These are phyloP conservation scores for Fistulinella staudtii DNA, from an alignment of 1,284 basidiomycete species.

Conservation along the genomic window DNA sequence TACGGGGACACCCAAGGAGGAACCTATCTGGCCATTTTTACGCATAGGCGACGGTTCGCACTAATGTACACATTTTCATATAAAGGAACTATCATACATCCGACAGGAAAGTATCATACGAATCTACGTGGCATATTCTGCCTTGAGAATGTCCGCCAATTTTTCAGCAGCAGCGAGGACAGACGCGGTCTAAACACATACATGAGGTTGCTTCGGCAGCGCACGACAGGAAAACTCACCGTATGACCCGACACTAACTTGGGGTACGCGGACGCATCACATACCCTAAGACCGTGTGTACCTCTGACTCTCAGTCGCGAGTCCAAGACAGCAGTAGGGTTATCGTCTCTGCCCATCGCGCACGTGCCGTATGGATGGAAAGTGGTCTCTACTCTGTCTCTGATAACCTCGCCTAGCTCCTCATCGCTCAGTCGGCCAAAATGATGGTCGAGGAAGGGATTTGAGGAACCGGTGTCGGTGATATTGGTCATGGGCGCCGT, in stretches of 20 bases:
- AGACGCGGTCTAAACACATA: slow-evolving; percentile 45
- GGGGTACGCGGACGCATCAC: slow-evolving; percentile 61
- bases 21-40: slow-evolving; percentile 28
- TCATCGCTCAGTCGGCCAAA: slow-evolving; percentile 39
- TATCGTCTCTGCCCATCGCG: slow-evolving; percentile 45
- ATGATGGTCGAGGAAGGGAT: slow-evolving; percentile 45
- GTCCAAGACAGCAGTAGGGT: slow-evolving; percentile 45
- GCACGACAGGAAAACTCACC: slow-evolving; percentile 34
- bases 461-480: slow-evolving; percentile 40
- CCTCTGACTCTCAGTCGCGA: slow-evolving; percentile 48
- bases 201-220: not conserved
- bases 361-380: slow-evolving; percentile 58
- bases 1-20: slow-evolving; percentile 23
- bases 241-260: slow-evolving; percentile 60
- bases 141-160: slow-evolving; percentile 22
- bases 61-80: not conserved
- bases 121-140: too few species aligned
- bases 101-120: too few species aligned
- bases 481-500: slow-evolving; percentile 46
- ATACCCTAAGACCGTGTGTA: slow-evolving; percentile 45
- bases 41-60: not conserved
- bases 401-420: slow-evolving; percentile 43
- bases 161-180: slow-evolving; percentile 62
- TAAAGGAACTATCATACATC: too few species aligned
- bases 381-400: slow-evolving; percentile 51